These are phyloP conservation scores for Codiaeum variegatum DNA, from an alignment of 441 rosid genomes.

Conservation along the genomic window DNA sequence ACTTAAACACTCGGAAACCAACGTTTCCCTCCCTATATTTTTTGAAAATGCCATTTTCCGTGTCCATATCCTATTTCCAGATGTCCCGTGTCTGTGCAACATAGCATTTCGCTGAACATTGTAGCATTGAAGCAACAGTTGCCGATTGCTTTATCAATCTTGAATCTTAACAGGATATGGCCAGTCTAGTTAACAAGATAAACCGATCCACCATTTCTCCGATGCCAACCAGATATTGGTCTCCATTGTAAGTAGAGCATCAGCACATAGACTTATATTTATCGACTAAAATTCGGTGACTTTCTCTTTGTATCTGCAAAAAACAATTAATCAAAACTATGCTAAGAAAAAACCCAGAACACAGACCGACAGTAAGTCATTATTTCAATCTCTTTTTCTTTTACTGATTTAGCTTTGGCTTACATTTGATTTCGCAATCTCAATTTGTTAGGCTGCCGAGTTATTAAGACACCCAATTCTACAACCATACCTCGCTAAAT, in stretches of 20 bases:
- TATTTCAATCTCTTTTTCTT: neutral
- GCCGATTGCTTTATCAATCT: neutral
- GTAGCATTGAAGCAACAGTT: too few relatives aligned
- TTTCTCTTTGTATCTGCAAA: conserved; percentile 30
- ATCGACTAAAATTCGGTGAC: neutral
- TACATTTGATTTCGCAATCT: too few relatives aligned
- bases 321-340: conserved; percentile 60
- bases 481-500: conserved; percentile 48
- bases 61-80: too few relatives aligned
- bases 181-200: conserved; percentile 59
- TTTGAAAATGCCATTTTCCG: too few relatives aligned
- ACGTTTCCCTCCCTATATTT: too few relatives aligned
- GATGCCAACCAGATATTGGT: conserved; percentile 53
- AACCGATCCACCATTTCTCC: conserved; percentile 62
- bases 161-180: conserved; percentile 44
- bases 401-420: too few relatives aligned
- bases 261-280: neutral
- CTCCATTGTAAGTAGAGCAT: conserved; percentile 41
- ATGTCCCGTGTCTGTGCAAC: too few relatives aligned
- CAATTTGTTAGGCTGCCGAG: conserved; percentile 52
- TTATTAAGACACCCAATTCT: conserved; percentile 57
- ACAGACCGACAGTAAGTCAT: conserved; percentile 57
- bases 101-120: too few relatives aligned
- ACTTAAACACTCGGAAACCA: too few relatives aligned
- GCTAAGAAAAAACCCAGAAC: conserved; percentile 66